Percentiles rank a stretch among this genome's conserved stretches.
Evolutionary conservation across 257 asterid species (phyloP).

Genomic region (Plantago major): DNA sequence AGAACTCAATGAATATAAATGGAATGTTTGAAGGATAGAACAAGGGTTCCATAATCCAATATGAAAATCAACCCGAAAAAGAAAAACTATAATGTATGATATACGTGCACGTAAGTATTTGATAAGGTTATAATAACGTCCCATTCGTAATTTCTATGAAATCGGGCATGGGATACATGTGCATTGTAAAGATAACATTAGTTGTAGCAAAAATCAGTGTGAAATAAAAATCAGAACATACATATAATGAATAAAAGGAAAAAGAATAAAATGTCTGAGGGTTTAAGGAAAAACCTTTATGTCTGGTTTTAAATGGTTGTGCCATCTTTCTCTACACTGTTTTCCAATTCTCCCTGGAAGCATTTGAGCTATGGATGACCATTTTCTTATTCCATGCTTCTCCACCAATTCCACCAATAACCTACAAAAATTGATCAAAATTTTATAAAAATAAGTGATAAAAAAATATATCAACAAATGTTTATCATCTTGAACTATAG

Average conservation of each 20-base stretch:
- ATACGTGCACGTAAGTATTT: not conserved
- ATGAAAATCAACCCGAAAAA: not conserved
- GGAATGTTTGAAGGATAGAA: too few relatives aligned
- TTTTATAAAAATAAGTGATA: not conserved
- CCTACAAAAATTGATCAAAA: constrained; percentile 25
- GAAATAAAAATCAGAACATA: not conserved
- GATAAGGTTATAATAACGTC: too few relatives aligned
- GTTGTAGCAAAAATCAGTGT: too few relatives aligned
- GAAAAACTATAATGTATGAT: constrained; percentile 17
- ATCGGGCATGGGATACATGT: constrained; percentile 10
- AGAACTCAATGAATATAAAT: too few relatives aligned
- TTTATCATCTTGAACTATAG: not conserved
- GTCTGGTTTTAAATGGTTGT: constrained; percentile 72
- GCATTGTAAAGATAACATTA: too few relatives aligned
- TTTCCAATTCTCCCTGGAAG: constrained; percentile 67
- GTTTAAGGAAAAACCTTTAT: constrained; percentile 45
- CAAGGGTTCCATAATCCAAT: too few relatives aligned
- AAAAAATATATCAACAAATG: not conserved
- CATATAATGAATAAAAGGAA: constrained; percentile 8
- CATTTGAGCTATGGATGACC: constrained; percentile 67
- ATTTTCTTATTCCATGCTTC: constrained; percentile 57
- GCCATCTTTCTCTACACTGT: constrained; percentile 91
- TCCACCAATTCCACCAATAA: constrained; percentile 53
- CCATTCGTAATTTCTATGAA: too few relatives aligned
- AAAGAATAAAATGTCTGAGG: constrained; percentile 7